These are phyloP conservation scores for Grosmannia penicillata DNA, from an alignment of 2,329 filamentous ascomycete species.

Conservation along the genomic window DNA sequence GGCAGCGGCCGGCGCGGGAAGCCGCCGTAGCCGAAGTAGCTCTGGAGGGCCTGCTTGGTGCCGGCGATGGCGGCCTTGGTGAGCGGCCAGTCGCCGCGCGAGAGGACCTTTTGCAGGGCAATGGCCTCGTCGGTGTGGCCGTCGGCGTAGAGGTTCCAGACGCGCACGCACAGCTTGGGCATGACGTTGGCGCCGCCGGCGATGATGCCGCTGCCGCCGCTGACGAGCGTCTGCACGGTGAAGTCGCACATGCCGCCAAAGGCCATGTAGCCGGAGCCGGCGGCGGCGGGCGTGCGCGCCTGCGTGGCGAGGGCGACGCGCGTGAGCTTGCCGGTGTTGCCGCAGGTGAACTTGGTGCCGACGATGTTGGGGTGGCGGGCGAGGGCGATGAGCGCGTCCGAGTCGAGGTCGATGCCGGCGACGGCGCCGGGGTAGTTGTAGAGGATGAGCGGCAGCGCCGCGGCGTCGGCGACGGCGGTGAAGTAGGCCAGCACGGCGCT, in stretches of 20 bases:
- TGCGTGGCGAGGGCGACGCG: conserved; percentile 60
- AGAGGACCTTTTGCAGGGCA: conserved; percentile 61
- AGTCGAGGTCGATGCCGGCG: conserved; percentile 78
- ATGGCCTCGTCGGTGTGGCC: conserved; percentile 64
- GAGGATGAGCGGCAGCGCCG: conserved; percentile 63
- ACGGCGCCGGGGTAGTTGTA: conserved; percentile 91
- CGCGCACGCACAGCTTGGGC: conserved; percentile 64
- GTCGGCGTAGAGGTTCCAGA: conserved; percentile 62
- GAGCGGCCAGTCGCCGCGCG: conserved; percentile 67
- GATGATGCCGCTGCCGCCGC: conserved; percentile 71
- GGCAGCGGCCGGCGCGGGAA: conserved; percentile 60
- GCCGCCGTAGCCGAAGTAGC: conserved; percentile 69
- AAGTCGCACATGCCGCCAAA: conserved; percentile 84
- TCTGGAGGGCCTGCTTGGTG: conserved; percentile 73
- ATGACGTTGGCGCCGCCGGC: conserved; percentile 76
- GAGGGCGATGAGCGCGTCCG: conserved; percentile 68
- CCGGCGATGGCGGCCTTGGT: conserved; percentile 73
- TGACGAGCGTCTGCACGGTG: conserved; percentile 65
- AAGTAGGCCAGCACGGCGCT: conserved; percentile 43
- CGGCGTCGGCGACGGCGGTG: conserved; percentile 57
- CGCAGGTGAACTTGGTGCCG: conserved; percentile 85
- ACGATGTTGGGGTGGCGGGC: conserved; percentile 71
- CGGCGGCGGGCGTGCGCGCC: conserved; percentile 48
- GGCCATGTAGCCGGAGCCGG: conserved; percentile 61
- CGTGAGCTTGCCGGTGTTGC: conserved; percentile 78